Evolutionary conservation across 441 rosid genomes (phyloP).

Genomic region (Sinapis alba): DNA sequence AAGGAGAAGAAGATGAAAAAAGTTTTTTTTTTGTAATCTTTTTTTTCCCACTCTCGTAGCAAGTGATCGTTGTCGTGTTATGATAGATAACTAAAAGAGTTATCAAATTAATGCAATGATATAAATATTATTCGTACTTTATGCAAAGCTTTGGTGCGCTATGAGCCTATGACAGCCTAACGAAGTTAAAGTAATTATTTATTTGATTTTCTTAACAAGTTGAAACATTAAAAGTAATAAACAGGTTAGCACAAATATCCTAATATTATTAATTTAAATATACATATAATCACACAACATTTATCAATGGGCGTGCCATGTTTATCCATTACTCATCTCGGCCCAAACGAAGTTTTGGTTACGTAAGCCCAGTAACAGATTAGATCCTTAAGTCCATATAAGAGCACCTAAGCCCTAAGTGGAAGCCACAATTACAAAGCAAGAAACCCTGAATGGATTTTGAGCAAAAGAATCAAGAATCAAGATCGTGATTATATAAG

Average conservation of each 20-base stretch:
- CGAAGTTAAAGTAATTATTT: neutral
- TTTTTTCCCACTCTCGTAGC: conserved; percentile 5
- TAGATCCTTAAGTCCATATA: conserved; percentile 3
- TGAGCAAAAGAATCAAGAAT: neutral
- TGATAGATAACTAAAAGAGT: conserved; percentile 25
- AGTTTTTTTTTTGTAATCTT: conserved; percentile 6
- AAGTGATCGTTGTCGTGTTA: conserved; percentile 18
- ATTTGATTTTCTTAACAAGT: neutral
- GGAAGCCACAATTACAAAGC: neutral
- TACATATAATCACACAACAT: no score
- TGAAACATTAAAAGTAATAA: neutral
- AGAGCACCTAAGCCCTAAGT: neutral
- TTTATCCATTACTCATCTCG: neutral
- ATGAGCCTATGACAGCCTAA: conserved; percentile 15
- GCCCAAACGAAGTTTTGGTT: neutral
- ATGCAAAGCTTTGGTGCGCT: conserved; percentile 22
- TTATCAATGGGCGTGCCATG: no score
- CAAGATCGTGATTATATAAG: conserved; percentile 8
- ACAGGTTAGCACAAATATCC: neutral
- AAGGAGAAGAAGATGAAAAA: conserved; percentile 8
- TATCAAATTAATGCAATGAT: conserved; percentile 6
- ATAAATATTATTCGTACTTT: neutral
- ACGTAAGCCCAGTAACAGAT: conserved; percentile 1
- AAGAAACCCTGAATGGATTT: neutral
- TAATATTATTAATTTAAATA: no score